Conservation (phyloP, 768 basidiomycete species). For the Termitomyces eurrhizus region DNA sequence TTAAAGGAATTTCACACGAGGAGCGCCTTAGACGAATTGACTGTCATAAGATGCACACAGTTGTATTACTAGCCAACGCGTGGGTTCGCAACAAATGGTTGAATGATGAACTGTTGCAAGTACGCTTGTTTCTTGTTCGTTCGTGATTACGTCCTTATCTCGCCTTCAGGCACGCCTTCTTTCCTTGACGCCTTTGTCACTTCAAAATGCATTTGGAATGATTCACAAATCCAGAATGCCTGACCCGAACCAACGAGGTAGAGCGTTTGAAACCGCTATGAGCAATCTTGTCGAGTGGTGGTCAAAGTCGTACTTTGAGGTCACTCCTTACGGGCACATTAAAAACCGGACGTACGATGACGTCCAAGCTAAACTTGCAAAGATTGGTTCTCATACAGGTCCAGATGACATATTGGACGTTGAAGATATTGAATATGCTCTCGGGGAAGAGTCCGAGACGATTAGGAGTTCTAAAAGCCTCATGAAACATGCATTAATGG, state of each 20-base stretch:
- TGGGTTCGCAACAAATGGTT: slow-evolving; percentile 77
- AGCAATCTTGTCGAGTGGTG: slow-evolving; percentile 81
- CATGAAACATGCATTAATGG: slow-evolving; percentile 89
- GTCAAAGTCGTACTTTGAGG: slow-evolving; percentile 65
- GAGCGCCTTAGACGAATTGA: slow-evolving; percentile 75
- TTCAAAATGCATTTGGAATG: slow-evolving; percentile 77
- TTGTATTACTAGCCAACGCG: slow-evolving; percentile 75
- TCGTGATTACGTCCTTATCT: slow-evolving; percentile 5
- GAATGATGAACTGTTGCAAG: slow-evolving; percentile 81
- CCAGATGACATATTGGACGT: slow-evolving; percentile 30
- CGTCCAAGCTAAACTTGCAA: slow-evolving; percentile 44
- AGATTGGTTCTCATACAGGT: slow-evolving; percentile 25
- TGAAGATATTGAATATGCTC: slow-evolving; percentile 40
- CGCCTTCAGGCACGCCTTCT: slow-evolving; percentile 76
- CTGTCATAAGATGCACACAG: slow-evolving; percentile 87
- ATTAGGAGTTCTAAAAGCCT: slow-evolving; percentile 80
- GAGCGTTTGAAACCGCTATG: slow-evolving; percentile 83
- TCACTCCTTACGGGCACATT: slow-evolving; percentile 61
- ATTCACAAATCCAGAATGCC: slow-evolving; percentile 82
- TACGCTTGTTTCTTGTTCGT: slow-evolving; percentile 31
- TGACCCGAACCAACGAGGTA: slow-evolving; percentile 75
- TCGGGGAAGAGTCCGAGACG: slow-evolving; percentile 59
- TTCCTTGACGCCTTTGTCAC: slow-evolving; percentile 74
- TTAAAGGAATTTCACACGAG: slow-evolving; percentile 51
- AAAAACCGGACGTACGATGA: slow-evolving; percentile 76